phyloP scores from a whole-genome alignment of 202 grass and related monocot genomes.

The Digitaria exilis region DNA sequence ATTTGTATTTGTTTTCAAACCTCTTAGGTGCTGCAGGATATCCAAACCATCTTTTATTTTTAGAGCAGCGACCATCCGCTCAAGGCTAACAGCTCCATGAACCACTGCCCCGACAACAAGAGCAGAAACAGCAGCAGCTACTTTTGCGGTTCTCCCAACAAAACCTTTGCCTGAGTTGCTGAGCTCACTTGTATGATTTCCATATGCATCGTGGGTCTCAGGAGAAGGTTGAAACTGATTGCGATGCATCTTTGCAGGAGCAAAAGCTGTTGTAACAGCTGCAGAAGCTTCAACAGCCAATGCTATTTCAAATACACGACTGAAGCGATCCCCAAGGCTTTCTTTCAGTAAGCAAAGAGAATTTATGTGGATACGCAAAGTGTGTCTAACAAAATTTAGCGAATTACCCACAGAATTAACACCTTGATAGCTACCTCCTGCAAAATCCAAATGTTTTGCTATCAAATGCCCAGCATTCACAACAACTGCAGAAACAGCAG shows the following conservation, averaged over 20 bases:
- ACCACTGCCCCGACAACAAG: slow-evolving; percentile 82
- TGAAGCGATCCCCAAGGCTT: slow-evolving; percentile 81
- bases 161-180: slow-evolving; percentile 70
- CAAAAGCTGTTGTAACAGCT: slow-evolving; percentile 66
- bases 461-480: slow-evolving; percentile 70
- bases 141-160: slow-evolving; percentile 75
- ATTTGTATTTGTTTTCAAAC: slow-evolving; percentile 71
- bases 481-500: slow-evolving; percentile 90
- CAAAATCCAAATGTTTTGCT: slow-evolving; percentile 86
- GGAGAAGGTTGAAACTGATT: slow-evolving; percentile 94
- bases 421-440: slow-evolving; percentile 70
- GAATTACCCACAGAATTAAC: slow-evolving; percentile 55
- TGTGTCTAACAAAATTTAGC: slow-evolving; percentile 65
- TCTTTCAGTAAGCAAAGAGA: slow-evolving; percentile 96
- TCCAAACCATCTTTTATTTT: slow-evolving; percentile 96
- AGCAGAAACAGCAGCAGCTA: slow-evolving; percentile 84
- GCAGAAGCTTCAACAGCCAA: slow-evolving; percentile 85
- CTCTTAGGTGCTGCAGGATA: slow-evolving; percentile 71
- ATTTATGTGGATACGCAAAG: slow-evolving; percentile 79
- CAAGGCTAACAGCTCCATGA: slow-evolving; percentile 81
- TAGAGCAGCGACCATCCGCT: slow-evolving; percentile 79
- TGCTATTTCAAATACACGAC: slow-evolving; percentile 77
- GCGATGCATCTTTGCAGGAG: slow-evolving; percentile 75
- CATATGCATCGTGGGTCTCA: slow-evolving; percentile 78
- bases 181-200: slow-evolving; percentile 78